These are phyloP conservation scores for Thuja plicata DNA, from an alignment of 83 land plant species.

Conservation along the genomic window DNA sequence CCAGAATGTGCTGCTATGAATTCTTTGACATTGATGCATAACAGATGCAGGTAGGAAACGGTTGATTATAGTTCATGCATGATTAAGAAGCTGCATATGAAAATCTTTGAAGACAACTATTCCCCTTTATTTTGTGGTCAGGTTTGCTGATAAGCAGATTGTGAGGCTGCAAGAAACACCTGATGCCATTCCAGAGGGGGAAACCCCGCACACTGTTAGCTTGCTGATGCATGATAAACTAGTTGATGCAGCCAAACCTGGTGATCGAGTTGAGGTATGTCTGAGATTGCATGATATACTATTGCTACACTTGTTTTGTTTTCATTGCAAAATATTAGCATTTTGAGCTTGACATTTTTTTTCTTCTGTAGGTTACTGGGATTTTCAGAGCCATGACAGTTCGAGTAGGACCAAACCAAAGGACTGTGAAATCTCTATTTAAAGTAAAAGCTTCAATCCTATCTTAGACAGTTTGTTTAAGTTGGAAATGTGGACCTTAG, in stretches of 20 bases:
- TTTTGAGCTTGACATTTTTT: neutral
- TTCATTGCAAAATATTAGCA: neutral
- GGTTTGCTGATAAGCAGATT: conserved; percentile 96
- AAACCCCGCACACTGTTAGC: conserved; percentile 98
- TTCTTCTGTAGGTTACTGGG: conserved; percentile 70
- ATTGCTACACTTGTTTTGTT: conserved; percentile 6
- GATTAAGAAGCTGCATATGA: neutral
- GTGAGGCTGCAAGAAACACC: conserved; percentile 98
- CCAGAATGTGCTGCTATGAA: conserved; percentile 76
- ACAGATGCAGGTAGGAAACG: conserved; percentile 79
- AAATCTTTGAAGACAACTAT: neutral
- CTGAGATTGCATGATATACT: neutral
- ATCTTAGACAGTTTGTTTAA: neutral
- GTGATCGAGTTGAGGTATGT: conserved; percentile 94
- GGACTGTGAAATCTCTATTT: conserved; percentile 88
- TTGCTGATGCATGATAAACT: conserved; percentile 93
- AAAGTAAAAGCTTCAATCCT: conserved; percentile 45
- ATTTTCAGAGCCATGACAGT: conserved; percentile 95
- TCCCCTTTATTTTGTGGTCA: conserved; percentile 17
- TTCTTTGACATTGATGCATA: conserved; percentile 87
- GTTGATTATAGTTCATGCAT: neutral
- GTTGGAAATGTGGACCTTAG: neutral
- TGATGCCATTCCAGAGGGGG: conserved; percentile 99
- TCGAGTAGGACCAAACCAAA: conserved; percentile 87
- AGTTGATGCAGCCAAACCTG: conserved; percentile 95